Conservation (phyloP, 192 early-diverging fungal species). For the Rhizophlyctis rosea region DNA sequence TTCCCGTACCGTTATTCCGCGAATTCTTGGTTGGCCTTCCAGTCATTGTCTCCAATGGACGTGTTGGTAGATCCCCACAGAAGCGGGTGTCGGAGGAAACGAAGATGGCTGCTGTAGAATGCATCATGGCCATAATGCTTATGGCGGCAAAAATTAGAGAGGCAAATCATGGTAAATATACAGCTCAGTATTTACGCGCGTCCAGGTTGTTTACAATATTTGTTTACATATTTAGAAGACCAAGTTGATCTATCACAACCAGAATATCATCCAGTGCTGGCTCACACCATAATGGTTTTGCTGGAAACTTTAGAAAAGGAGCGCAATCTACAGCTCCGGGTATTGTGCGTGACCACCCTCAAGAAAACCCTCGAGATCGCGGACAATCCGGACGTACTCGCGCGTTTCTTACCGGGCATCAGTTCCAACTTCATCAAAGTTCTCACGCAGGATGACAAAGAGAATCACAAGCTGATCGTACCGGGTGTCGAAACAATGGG, state of each 20-base stretch:
- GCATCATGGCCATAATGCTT: conserved; percentile 4
- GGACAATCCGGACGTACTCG: conserved; percentile 12
- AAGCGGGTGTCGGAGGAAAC: conserved; percentile 19
- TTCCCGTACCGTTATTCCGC: conserved; percentile 17
- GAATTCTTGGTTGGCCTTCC: conserved; percentile 21
- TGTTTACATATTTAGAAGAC: neutral
- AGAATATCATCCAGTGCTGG: conserved; percentile 23
- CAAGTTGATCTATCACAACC: neutral
- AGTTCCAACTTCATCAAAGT: conserved; percentile 15
- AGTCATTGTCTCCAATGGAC: conserved; percentile 10
- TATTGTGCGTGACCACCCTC: neutral
- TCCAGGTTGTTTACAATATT: neutral
- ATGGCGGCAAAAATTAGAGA: neutral
- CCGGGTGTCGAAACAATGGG: conserved; percentile 8
- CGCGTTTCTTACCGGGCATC: conserved; percentile 25
- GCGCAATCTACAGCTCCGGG: conserved; percentile 10
- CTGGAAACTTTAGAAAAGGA: conserved; percentile 16
- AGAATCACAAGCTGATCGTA: conserved; percentile 21
- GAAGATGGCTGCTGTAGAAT: conserved; percentile 9
- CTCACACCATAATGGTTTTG: conserved; percentile 20
- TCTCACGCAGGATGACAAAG: conserved; percentile 11
- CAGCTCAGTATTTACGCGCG: neutral
- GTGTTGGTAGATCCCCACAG: neutral
- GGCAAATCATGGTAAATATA: neutral
- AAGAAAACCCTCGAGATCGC: neutral